Evolutionary conservation across 2,329 filamentous ascomycete species (phyloP).

Genomic region (Pestalotiopsis sp.): DNA sequence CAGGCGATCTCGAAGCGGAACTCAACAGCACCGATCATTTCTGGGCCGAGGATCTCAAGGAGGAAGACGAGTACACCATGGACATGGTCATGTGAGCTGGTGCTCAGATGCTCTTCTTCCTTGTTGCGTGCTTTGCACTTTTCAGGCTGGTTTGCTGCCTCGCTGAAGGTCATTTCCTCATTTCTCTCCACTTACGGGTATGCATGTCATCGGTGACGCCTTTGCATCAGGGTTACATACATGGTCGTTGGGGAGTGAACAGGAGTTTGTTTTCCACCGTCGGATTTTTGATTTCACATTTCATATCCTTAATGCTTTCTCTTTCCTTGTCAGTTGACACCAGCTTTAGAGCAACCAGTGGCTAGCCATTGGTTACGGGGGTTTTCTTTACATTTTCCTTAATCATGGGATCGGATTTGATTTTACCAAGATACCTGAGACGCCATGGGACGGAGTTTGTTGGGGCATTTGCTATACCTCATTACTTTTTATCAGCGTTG

Average conservation of each 20-base stretch:
- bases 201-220: constrained; percentile 13
- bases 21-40: constrained; percentile 57
- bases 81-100: constrained; percentile 53
- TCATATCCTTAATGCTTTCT: constrained; percentile 21
- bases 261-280: constrained; percentile 14
- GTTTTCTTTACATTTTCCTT: constrained; percentile 22
- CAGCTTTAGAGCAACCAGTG: neutral
- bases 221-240: constrained; percentile 21
- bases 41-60: constrained; percentile 81
- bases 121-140: constrained; percentile 17
- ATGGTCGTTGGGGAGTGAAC: constrained; percentile 17
- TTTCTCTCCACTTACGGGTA: neutral
- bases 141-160: constrained; percentile 11
- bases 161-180: constrained; percentile 22
- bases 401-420: constrained; percentile 10
- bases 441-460: constrained; percentile 16
- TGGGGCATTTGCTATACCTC: constrained; percentile 7
- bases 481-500: neutral
- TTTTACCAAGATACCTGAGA: constrained; percentile 21
- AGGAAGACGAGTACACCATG: constrained; percentile 93
- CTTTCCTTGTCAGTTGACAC: constrained; percentile 23
- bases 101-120: neutral
- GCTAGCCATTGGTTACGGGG: constrained; percentile 22
- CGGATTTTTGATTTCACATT: constrained; percentile 10
- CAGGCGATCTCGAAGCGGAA: constrained; percentile 43